Conservation (phyloP, 768 basidiomycete genomes). For the Melanogaster broomeanus region DNA sequence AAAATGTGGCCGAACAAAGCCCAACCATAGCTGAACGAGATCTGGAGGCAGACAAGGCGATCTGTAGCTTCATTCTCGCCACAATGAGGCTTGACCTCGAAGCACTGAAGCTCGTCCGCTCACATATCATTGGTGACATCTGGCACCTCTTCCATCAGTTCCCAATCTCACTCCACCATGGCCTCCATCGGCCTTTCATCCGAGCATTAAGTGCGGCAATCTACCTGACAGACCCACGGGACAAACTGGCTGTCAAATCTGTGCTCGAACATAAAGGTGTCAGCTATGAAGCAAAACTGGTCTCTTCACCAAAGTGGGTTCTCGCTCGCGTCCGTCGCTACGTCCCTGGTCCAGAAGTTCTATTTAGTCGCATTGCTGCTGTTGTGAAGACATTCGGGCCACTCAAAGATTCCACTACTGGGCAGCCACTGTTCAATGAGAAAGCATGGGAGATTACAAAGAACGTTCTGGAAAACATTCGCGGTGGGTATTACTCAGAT, state of each 20-base stretch:
- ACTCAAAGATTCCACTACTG: conserved; percentile 32
- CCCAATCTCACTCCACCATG: not conserved
- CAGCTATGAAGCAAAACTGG: conserved; percentile 4
- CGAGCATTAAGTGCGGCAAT: not conserved
- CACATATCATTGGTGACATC: not conserved
- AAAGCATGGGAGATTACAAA: conserved; percentile 32
- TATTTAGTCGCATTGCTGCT: conserved; percentile 23
- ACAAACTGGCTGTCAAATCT: not conserved
- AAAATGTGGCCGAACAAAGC: too few relatives aligned
- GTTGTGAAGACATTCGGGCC: conserved; percentile 36
- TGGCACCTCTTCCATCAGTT: not conserved
- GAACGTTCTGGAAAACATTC: conserved; percentile 30
- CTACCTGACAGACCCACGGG: not conserved
- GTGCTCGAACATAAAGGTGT: too few relatives aligned
- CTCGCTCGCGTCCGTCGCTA: conserved; percentile 23
- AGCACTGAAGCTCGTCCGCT: not conserved
- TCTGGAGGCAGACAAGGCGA: not conserved
- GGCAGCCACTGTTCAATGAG: conserved; percentile 30
- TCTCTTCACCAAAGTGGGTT: conserved; percentile 21
- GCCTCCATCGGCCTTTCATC: not conserved
- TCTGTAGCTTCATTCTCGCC: not conserved
- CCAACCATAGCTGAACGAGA: not conserved
- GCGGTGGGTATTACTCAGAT: conserved; percentile 31
- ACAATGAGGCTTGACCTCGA: not conserved
- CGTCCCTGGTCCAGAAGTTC: conserved; percentile 35